Percentiles rank a stretch among this genome's conserved stretches.
Evolutionary conservation across 768 basidiomycete genomes (phyloP).

Genomic region (Gautieria morchelliformis): DNA sequence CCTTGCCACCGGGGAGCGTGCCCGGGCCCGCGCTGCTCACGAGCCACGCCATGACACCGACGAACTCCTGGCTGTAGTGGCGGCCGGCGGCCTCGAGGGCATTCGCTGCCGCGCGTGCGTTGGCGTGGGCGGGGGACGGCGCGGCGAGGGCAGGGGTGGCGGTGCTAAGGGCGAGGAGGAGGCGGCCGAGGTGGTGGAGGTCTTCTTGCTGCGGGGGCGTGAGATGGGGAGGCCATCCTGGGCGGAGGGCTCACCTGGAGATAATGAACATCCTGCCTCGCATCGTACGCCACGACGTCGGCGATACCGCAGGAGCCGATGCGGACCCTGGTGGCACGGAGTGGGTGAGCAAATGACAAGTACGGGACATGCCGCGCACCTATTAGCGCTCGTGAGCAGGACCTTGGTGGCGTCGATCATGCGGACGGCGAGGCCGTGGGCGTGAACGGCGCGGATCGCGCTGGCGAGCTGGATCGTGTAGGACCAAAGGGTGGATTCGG

Average conservation of each 20-base stretch:
- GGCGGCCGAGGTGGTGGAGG: constrained; percentile 71
- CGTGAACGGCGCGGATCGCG: constrained; percentile 81
- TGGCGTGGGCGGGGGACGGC: too few species aligned
- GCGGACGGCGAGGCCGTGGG: constrained; percentile 67
- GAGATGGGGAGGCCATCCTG: too few species aligned
- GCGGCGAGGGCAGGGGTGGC: constrained; percentile 37
- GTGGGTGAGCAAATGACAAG: too few species aligned
- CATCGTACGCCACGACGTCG: constrained; percentile 76
- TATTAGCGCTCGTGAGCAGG: constrained; percentile 80
- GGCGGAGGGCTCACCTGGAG: constrained; percentile 49
- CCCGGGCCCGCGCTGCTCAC: constrained; percentile 33
- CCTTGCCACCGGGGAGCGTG: too few species aligned
- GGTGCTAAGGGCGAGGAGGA: constrained; percentile 74
- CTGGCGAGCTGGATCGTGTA: constrained; percentile 85
- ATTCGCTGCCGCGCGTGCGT: too few species aligned
- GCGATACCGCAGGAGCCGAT: constrained; percentile 79
- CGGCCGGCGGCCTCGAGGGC: too few species aligned
- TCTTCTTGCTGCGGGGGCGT: constrained; percentile 79
- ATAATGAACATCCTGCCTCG: constrained; percentile 44
- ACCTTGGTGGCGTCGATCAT: constrained; percentile 84
- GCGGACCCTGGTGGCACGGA: constrained; percentile 45
- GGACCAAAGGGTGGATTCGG: constrained; percentile 84
- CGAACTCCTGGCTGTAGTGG: too few species aligned
- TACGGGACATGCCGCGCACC: too few species aligned
- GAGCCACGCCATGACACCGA: too few species aligned